Evolutionary conservation across 441 rosid genomes (phyloP).

Genomic region (Brassica hybrid): DNA sequence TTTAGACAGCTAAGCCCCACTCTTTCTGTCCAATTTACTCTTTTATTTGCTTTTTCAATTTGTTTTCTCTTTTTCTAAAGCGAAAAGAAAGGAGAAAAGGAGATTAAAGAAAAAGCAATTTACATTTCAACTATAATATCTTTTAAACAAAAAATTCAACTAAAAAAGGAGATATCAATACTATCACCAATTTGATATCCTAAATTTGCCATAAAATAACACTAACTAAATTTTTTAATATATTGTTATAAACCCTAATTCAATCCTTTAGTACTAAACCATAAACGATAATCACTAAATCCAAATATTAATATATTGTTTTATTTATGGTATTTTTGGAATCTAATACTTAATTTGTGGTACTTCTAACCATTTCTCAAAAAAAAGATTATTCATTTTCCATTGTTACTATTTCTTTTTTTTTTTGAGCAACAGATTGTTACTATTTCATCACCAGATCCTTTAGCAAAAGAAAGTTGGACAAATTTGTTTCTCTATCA

Average conservation of each 20-base stretch:
- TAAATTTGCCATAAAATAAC: too few species aligned
- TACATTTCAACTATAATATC: background rate
- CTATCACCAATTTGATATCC: too few species aligned
- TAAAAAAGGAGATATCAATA: too few species aligned
- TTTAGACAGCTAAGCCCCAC: conserved; percentile 54
- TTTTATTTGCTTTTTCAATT: conserved; percentile 20
- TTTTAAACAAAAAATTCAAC: background rate
- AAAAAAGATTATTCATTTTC: background rate
- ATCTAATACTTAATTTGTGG: too few species aligned
- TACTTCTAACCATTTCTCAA: too few species aligned
- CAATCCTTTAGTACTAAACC: too few species aligned
- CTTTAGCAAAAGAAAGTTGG: conserved; percentile 29
- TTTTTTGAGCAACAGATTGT: background rate
- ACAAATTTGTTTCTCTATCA: conserved; percentile 21
- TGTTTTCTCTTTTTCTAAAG: conserved; percentile 22
- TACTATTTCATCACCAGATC: background rate
- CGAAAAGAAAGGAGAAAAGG: conserved; percentile 5
- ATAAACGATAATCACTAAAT: too few species aligned
- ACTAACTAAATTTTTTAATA: too few species aligned
- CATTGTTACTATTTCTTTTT: background rate
- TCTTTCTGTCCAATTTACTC: conserved; percentile 6
- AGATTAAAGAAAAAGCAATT: too few species aligned
- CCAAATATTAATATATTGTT: too few species aligned
- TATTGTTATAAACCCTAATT: too few species aligned
- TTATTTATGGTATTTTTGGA: too few species aligned